phyloP scores from a whole-genome alignment of 2,329 filamentous ascomycete genomes.

The Polytolypa hystricis region DNA sequence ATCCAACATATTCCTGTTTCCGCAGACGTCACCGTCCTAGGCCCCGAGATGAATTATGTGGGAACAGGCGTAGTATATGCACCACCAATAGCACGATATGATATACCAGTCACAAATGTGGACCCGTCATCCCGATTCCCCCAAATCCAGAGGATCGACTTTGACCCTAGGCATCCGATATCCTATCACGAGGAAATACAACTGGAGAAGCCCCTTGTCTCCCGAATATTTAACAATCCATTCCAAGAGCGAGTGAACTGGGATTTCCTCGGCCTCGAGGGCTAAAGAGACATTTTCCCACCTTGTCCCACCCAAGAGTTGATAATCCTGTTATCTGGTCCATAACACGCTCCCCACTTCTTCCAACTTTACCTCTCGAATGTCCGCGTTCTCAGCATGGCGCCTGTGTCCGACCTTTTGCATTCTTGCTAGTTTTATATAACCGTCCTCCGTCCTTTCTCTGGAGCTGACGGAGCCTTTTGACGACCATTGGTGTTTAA shows the following conservation, averaged over 20 bases:
- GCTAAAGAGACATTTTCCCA: slow-evolving; percentile 4
- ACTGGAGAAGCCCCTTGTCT: slow-evolving; percentile 8
- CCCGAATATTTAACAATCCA: slow-evolving; percentile 9
- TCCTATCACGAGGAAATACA: slow-evolving; percentile 7
- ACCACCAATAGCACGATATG: slow-evolving; percentile 9
- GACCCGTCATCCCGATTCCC: slow-evolving; percentile 7
- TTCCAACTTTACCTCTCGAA: too few species aligned
- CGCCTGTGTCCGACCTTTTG: too few species aligned
- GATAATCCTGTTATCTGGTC: too few species aligned
- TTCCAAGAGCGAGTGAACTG: slow-evolving; percentile 8
- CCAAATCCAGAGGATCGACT: slow-evolving; percentile 2
- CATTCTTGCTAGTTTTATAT: too few species aligned
- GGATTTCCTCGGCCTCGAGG: slow-evolving; percentile 9
- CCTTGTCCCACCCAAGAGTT: too few species aligned
- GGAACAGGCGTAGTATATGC: slow-evolving; percentile 7
- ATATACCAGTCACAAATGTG: slow-evolving; percentile 6
- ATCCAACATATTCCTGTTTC: slow-evolving; percentile 8
- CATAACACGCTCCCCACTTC: too few species aligned
- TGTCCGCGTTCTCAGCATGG: too few species aligned
- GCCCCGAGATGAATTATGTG: slow-evolving; percentile 10
- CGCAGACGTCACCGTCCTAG: slow-evolving; percentile 4
- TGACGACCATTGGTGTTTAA: too few species aligned
- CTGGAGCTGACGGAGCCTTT: too few species aligned
- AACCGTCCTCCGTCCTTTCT: too few species aligned
- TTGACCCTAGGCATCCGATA: slow-evolving; percentile 6